Percentiles rank a stretch among this genome's conserved stretches.
Conservation (phyloP, 2,329 filamentous ascomycete genomes). For the Daldinia sp. region DNA sequence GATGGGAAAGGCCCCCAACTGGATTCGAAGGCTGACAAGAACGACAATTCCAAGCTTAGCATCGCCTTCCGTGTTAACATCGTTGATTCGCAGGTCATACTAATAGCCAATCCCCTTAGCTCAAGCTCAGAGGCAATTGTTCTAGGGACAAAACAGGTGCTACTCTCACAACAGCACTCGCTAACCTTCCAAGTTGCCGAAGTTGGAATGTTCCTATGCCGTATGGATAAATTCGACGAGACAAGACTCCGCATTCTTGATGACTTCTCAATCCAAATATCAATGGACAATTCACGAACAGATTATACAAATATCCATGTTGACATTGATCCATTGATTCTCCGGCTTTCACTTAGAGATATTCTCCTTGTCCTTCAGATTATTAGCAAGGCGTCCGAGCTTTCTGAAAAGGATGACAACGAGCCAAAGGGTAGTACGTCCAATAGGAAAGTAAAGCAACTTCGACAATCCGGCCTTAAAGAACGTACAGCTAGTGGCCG, state of each 20-base stretch:
- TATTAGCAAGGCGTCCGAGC: conserved; percentile 85
- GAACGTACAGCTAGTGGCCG: conserved; percentile 65
- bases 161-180: conserved; percentile 92
- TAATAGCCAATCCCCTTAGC: conserved; percentile 93
- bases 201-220: conserved; percentile 96
- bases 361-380: conserved; percentile 95
- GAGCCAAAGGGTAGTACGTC: conserved; percentile 52
- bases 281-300: conserved; percentile 74
- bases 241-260: conserved; percentile 91
- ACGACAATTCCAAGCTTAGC: conserved; percentile 64
- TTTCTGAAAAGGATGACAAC: conserved; percentile 72
- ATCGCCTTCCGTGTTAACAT: conserved; percentile 92
- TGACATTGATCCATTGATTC: conserved; percentile 88
- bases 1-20: conserved; percentile 37
- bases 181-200: conserved; percentile 92
- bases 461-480: conserved; percentile 59
- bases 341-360: conserved; percentile 90
- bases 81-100: conserved; percentile 93
- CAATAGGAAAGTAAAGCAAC: conserved; percentile 64
- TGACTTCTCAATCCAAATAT: conserved; percentile 91
- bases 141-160: conserved; percentile 89
- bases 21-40: conserved; percentile 32
- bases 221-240: conserved; percentile 97
- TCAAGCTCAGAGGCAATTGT: conserved; percentile 95
- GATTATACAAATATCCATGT: conserved; percentile 82